Evolutionary conservation across 768 basidiomycete genomes (phyloP).

Genomic region (Lactarius tabidus): DNA sequence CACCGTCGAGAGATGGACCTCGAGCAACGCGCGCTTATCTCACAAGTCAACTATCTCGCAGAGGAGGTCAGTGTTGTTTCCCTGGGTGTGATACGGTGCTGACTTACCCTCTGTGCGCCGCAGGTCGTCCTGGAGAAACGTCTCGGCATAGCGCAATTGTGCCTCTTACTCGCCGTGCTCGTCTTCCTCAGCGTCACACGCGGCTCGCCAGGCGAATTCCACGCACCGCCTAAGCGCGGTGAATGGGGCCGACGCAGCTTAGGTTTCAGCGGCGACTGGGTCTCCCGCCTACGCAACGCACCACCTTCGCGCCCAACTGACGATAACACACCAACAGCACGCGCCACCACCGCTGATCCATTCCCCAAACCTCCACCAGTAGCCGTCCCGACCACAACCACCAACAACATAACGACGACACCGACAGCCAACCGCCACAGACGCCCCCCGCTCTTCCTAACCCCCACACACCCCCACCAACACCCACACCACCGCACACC

Average conservation of each 20-base stretch:
- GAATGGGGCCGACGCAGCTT: conserved; percentile 57
- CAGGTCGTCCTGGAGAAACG: conserved; percentile 87
- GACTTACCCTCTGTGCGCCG: background rate
- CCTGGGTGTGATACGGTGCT: background rate
- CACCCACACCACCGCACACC: conserved; percentile 7
- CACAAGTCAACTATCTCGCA: conserved; percentile 67
- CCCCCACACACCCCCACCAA: background rate
- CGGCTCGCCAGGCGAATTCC: conserved; percentile 47
- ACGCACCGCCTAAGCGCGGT: conserved; percentile 34
- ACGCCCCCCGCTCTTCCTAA: conserved; percentile 1
- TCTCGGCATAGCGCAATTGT: conserved; percentile 82
- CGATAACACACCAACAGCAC: conserved; percentile 1
- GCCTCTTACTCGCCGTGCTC: conserved; percentile 75
- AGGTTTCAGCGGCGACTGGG: conserved; percentile 54
- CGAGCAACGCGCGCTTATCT: conserved; percentile 66
- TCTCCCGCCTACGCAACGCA: conserved; percentile 37
- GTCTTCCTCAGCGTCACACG: conserved; percentile 85
- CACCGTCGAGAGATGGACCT: conserved; percentile 62
- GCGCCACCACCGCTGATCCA: background rate
- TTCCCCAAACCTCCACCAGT: background rate
- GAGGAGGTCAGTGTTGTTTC: conserved; percentile 57
- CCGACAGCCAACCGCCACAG: conserved; percentile 1
- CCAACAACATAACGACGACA: background rate
- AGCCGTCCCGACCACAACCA: background rate
- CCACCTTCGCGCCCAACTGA: conserved; percentile 1